A percentile compares a stretch with the other conserved stretches of the same genome.
Conservation (phyloP, 129 eudicot genomes). For the Artemisia argyi region DNA sequence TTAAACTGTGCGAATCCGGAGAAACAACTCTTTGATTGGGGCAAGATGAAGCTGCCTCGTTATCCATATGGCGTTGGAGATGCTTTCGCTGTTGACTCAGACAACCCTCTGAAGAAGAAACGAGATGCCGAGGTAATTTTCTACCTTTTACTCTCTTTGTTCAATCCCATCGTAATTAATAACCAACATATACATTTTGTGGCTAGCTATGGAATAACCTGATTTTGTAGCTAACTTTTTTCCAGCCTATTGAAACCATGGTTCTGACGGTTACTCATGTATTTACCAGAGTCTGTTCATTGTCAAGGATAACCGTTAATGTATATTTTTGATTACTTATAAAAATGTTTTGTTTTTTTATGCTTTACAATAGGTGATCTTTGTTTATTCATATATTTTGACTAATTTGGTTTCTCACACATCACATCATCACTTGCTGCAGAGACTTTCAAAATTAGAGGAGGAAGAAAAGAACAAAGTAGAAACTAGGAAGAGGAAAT, state of each 20-base stretch:
- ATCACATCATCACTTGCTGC: conserved; percentile 31
- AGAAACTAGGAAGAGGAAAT: conserved; percentile 77
- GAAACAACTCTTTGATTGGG: conserved; percentile 94
- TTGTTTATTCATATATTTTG: background rate
- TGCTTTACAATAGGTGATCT: background rate
- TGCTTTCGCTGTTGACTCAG: conserved; percentile 77
- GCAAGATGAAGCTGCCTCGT: conserved; percentile 75
- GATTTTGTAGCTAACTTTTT: too few species aligned
- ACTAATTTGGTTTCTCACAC: conserved; percentile 20
- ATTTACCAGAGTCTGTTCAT: too few species aligned
- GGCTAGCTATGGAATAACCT: conserved; percentile 3
- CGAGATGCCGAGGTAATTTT: conserved; percentile 78
- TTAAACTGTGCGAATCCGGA: conserved; percentile 74
- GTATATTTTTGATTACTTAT: background rate
- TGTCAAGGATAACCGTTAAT: background rate
- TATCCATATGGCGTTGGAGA: conserved; percentile 86
- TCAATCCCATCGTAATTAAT: background rate
- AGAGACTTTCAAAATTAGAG: conserved; percentile 79
- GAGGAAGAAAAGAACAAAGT: conserved; percentile 85
- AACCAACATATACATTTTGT: conserved; percentile 1
- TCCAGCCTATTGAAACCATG: background rate
- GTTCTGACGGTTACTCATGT: conserved; percentile 2
- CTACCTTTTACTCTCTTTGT: conserved; percentile 12
- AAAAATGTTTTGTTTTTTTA: background rate
- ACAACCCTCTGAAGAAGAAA: conserved; percentile 81